A percentile compares a stretch with the other conserved stretches of the same genome.
phyloP scores from a whole-genome alignment of 805 yeast genomes.

The Danielia oregonensis region DNA sequence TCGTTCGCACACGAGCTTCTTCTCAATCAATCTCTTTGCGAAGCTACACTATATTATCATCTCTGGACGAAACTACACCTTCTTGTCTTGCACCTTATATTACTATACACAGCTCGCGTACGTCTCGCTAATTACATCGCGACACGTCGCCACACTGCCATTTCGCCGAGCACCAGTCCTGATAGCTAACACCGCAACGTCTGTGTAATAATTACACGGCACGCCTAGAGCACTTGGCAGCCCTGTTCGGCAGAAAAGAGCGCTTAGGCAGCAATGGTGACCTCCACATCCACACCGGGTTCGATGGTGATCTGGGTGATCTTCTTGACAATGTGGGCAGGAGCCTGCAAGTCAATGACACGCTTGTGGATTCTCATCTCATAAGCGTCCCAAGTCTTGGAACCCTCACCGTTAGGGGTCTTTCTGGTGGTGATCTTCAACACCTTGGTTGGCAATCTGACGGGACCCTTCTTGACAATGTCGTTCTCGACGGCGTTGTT shows the following conservation, averaged over 20 bases:
- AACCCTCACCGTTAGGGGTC: slow-evolving; percentile 99
- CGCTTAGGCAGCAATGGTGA: slow-evolving; percentile 78
- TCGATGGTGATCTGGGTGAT: slow-evolving; percentile 97
- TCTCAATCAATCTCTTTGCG: no score
- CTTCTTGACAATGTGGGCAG: slow-evolving; percentile 88
- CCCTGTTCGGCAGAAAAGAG: background rate
- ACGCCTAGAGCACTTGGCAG: slow-evolving; percentile 57
- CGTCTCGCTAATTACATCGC: no score
- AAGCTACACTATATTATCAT: no score
- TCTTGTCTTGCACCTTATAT: no score
- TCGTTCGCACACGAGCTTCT: no score
- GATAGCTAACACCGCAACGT: slow-evolving; percentile 62
- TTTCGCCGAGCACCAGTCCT: no score
- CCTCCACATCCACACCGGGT: slow-evolving; percentile 99
- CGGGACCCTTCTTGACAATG: slow-evolving; percentile 96
- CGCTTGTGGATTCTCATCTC: slow-evolving; percentile 99
- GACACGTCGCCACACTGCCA: no score
- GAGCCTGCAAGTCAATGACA: slow-evolving; percentile 96
- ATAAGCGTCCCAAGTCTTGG: slow-evolving; percentile 99
- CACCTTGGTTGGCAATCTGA: slow-evolving; percentile 99
- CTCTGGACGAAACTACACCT: no score
- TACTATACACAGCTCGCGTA: no score
- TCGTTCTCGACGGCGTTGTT: slow-evolving; percentile 78
- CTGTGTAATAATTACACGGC: slow-evolving; percentile 47
- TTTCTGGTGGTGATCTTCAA: slow-evolving; percentile 98